Percentiles rank a stretch among this genome's conserved stretches.
These are phyloP conservation scores for Lagerstroemia speciosa DNA, from an alignment of 345 rosid species.

Conservation along the genomic window DNA sequence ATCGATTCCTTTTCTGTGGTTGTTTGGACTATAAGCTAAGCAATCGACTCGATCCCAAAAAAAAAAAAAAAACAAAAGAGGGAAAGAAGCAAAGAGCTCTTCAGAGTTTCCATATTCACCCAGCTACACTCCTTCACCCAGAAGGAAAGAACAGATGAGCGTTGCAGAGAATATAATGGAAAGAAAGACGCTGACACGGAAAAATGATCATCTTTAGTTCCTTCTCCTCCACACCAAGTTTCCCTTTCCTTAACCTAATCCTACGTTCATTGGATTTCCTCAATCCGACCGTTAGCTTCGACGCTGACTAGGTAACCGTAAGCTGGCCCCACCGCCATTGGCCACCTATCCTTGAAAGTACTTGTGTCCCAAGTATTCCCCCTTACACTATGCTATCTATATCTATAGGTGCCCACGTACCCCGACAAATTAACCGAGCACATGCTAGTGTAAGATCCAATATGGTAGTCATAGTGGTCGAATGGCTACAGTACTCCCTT, in stretches of 20 bases:
- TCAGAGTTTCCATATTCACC: constrained; percentile 8
- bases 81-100: no score
- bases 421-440: no score
- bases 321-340: constrained; percentile 14
- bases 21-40: constrained; percentile 53
- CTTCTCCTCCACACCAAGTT: constrained; percentile 12
- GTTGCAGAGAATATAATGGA: no score
- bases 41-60: constrained; percentile 28
- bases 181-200: no score
- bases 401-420: no score
- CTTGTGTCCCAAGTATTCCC: no score
- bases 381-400: no score
- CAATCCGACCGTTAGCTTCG: constrained; percentile 44
- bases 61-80: no score
- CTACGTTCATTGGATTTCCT: constrained; percentile 27
- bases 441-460: no score
- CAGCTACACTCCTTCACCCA: constrained; percentile 26
- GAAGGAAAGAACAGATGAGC: constrained; percentile 24
- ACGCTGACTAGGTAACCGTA: constrained; percentile 31
- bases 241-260: constrained; percentile 42
- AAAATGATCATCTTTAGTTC: background rate
- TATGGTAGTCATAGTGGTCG: no score
- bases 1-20: constrained; percentile 1
- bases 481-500: no score
- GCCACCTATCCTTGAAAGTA: no score